phyloP scores from a whole-genome alignment of 176 grass and related monocot species.

The Paspalum vaginatum region DNA sequence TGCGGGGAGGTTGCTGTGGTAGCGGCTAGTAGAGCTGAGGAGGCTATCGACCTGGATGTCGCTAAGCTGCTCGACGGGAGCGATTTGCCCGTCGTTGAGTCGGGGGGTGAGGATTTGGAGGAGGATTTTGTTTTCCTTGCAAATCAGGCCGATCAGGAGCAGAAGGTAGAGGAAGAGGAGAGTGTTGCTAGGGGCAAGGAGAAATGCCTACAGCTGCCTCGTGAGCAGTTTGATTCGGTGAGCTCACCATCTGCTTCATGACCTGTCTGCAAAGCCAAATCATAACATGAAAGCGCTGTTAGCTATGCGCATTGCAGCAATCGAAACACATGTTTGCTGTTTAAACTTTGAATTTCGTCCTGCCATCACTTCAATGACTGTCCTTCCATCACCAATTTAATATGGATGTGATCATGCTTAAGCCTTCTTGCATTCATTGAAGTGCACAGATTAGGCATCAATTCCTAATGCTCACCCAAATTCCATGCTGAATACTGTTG shows the following conservation, averaged over 20 bases:
- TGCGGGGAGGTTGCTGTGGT: slow-evolving; percentile 12
- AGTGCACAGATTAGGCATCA: background rate
- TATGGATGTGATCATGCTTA: background rate
- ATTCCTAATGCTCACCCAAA: background rate
- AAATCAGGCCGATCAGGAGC: slow-evolving; percentile 53
- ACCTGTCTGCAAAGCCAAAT: background rate
- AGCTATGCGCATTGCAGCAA: background rate
- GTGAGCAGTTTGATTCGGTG: slow-evolving; percentile 62
- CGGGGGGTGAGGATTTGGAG: slow-evolving; percentile 64
- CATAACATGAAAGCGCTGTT: background rate
- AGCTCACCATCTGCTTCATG: slow-evolving; percentile 8
- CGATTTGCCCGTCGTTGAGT: slow-evolving; percentile 42
- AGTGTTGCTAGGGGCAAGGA: slow-evolving; percentile 11
- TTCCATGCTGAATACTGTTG: background rate
- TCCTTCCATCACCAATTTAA: background rate
- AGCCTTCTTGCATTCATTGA: background rate
- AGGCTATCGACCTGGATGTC: slow-evolving; percentile 67
- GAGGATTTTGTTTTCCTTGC: slow-evolving; percentile 83
- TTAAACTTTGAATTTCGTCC: background rate
- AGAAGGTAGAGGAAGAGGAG: background rate
- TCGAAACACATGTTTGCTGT: background rate
- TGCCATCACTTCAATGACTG: background rate
- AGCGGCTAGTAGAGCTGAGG: slow-evolving; percentile 25
- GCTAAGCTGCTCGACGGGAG: slow-evolving; percentile 54
- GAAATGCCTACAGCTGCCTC: slow-evolving; percentile 26